Evolutionary conservation across 306 rosid genomes (phyloP).

Genomic region (Quercus variabilis): DNA sequence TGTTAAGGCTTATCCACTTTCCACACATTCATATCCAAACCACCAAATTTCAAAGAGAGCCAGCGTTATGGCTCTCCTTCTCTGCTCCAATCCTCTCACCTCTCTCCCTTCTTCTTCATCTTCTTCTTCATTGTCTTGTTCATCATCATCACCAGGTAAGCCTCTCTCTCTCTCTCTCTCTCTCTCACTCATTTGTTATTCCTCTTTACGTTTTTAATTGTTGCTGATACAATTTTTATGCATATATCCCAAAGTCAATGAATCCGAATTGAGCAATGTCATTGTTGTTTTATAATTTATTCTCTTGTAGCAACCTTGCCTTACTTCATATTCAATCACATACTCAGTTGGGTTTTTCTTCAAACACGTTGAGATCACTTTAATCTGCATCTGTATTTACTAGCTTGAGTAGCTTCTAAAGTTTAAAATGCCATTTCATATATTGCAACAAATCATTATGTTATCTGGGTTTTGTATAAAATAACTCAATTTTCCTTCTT

Average conservation of each 20-base stretch:
- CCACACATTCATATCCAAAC: neutral
- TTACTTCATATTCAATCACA: neutral
- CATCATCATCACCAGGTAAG: conserved; percentile 35
- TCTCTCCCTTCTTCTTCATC: conserved; percentile 27
- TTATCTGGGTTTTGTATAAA: neutral
- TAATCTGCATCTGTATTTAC: neutral
- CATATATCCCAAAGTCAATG: neutral
- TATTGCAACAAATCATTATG: neutral
- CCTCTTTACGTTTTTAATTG: neutral
- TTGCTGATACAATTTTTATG: neutral
- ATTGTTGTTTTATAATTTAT: too few species aligned
- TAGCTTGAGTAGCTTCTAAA: too few species aligned
- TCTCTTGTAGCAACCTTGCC: neutral
- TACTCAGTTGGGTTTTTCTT: neutral
- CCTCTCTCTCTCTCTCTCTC: neutral
- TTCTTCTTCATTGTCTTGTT: conserved; percentile 22
- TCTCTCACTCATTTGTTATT: neutral
- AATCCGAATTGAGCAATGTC: too few species aligned
- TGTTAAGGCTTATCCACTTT: neutral
- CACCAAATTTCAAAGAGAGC: neutral
- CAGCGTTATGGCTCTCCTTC: conserved; percentile 47
- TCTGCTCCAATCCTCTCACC: conserved; percentile 47
- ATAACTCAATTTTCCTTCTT: neutral
- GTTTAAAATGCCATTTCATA: neutral
- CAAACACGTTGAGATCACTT: neutral